Evolutionary conservation across 1,284 basidiomycete species (phyloP).

Genomic region (Pholiota adiposa): DNA sequence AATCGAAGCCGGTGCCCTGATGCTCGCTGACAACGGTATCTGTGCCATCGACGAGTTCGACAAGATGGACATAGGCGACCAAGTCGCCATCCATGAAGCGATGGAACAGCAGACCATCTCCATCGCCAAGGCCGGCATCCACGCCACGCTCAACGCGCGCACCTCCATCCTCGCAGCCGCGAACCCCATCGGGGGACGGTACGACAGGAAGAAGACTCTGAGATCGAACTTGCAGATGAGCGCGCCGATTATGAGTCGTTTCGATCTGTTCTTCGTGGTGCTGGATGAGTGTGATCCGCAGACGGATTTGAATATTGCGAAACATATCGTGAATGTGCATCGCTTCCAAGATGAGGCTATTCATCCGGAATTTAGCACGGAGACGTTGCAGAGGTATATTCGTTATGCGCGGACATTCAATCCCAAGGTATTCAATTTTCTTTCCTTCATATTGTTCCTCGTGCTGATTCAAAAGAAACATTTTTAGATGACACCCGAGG

Average conservation of each 20-base stretch:
- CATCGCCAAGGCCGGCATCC: slow-evolving; percentile 98
- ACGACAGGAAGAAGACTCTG: slow-evolving; percentile 94
- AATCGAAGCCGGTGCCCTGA: slow-evolving; percentile 97
- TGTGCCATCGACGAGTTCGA: slow-evolving; percentile 99
- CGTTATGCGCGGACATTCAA: slow-evolving; percentile 96
- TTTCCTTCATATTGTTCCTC: not conserved
- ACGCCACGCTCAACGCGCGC: slow-evolving; percentile 97
- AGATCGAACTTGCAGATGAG: slow-evolving; percentile 98
- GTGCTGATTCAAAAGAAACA: slow-evolving; percentile 10
- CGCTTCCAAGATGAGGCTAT: slow-evolving; percentile 95
- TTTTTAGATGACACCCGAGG: slow-evolving; percentile 85
- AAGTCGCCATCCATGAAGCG: slow-evolving; percentile 99
- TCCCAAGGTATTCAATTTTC: slow-evolving; percentile 94
- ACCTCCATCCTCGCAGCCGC: slow-evolving; percentile 98
- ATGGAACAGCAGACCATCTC: slow-evolving; percentile 99
- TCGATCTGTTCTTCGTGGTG: slow-evolving; percentile 98
- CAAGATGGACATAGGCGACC: slow-evolving; percentile 99
- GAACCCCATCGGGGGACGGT: slow-evolving; percentile 95
- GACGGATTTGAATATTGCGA: slow-evolving; percentile 92
- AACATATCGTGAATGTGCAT: slow-evolving; percentile 98
- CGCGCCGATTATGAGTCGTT: slow-evolving; percentile 99
- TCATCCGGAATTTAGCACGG: slow-evolving; percentile 95
- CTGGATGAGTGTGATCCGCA: slow-evolving; percentile 97
- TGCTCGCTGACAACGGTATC: slow-evolving; percentile 99
- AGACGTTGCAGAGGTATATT: slow-evolving; percentile 96